Conservation (phyloP, 495 filamentous ascomycete genomes). For the Neurospora discreta region DNA sequence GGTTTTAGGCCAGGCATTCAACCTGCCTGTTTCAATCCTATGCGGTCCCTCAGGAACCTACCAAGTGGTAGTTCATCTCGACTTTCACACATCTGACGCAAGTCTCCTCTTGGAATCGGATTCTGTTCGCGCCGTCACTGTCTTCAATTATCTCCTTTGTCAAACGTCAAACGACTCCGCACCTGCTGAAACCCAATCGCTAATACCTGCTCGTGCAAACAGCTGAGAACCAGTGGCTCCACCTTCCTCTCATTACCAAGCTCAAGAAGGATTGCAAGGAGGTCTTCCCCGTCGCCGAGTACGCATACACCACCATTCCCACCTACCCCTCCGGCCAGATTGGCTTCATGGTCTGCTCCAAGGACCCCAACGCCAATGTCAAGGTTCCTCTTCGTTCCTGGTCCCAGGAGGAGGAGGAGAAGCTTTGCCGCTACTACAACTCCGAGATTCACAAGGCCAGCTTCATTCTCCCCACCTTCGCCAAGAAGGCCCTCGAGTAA, state of each 20-base stretch:
- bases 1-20: constrained; percentile 16
- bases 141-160: constrained; percentile 2
- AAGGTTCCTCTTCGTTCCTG: constrained; percentile 70
- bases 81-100: constrained; percentile 8
- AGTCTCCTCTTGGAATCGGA: neutral
- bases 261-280: constrained; percentile 94
- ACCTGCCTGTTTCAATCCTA: constrained; percentile 12
- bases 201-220: constrained; percentile 19
- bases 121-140: neutral
- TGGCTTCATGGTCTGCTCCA: constrained; percentile 99
- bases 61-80: constrained; percentile 23
- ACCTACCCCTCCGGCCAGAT: constrained; percentile 99
- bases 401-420: constrained; percentile 78
- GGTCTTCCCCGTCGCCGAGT: constrained; percentile 95
- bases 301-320: constrained; percentile 98
- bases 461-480: constrained; percentile 90
- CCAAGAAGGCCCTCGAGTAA: constrained; percentile 61
- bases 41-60: constrained; percentile 17
- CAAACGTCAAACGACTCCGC: neutral
- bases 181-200: constrained; percentile 1
- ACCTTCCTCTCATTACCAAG: constrained; percentile 78
- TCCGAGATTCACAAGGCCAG: constrained; percentile 85
- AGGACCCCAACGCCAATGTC: constrained; percentile 76
- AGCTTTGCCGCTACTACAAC: constrained; percentile 92
- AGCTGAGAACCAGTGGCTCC: constrained; percentile 99